These are phyloP conservation scores for Talaromyces sp. DNA, from an alignment of 2,329 filamentous ascomycete species.

Conservation along the genomic window DNA sequence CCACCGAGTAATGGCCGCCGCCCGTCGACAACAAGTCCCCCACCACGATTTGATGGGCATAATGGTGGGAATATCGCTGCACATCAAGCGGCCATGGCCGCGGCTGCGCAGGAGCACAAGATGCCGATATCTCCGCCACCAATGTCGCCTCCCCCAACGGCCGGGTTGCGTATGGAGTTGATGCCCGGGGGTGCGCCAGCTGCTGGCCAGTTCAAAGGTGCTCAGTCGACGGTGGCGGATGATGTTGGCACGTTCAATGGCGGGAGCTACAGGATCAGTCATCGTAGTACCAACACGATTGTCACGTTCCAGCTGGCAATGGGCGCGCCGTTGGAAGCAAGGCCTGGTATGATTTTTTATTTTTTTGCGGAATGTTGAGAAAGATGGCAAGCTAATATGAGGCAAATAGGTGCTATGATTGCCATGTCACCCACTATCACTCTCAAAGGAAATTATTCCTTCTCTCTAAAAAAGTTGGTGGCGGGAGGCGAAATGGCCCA, in stretches of 20 bases:
- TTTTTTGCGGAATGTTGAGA: background rate
- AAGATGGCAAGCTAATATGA: background rate
- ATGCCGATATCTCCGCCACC: constrained; percentile 90
- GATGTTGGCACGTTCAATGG: constrained; percentile 97
- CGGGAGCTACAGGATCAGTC: constrained; percentile 87
- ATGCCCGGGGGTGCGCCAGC: constrained; percentile 41
- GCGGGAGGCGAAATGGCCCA: constrained; percentile 72
- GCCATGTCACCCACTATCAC: constrained; percentile 88
- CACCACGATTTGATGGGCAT: constrained; percentile 14
- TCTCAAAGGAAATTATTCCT: constrained; percentile 76
- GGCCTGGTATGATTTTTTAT: constrained; percentile 56
- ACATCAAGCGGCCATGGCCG: constrained; percentile 64
- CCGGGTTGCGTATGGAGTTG: constrained; percentile 12
- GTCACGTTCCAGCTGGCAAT: constrained; percentile 86
- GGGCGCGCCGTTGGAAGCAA: constrained; percentile 75
- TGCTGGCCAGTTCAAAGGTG: constrained; percentile 60
- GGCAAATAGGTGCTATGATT: constrained; percentile 69
- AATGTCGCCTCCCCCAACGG: constrained; percentile 48
- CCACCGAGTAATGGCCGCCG: background rate
- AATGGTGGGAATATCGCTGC: background rate
- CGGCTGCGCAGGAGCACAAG: constrained; percentile 82
- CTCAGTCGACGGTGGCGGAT: constrained; percentile 61
- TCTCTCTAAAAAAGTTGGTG: constrained; percentile 87
- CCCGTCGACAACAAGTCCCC: constrained; percentile 4
- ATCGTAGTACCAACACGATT: constrained; percentile 86